phyloP scores from a whole-genome alignment of 306 rosid genomes.

The Hylodesmum podocarpum region DNA sequence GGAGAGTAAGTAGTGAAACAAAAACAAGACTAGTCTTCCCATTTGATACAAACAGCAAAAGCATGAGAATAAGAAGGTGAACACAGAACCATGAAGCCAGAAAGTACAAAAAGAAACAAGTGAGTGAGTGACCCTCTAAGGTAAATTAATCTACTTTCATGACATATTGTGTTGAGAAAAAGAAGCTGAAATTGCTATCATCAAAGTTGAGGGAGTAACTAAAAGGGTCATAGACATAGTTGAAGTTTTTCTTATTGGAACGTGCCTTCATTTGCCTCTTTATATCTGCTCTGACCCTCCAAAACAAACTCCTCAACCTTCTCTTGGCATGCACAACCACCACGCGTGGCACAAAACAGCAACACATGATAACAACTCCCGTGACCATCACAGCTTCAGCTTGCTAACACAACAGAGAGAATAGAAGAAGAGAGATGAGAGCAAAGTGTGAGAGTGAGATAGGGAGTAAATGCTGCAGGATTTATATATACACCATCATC shows the following conservation, averaged over 20 bases:
- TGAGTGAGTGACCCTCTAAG: too few species aligned
- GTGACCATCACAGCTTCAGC: not conserved
- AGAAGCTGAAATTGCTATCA: conserved; percentile 54
- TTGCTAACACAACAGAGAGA: not conserved
- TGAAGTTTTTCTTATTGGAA: conserved; percentile 30
- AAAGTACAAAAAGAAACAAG: not conserved
- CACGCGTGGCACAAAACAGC: conserved; percentile 35
- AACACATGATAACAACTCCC: conserved; percentile 15
- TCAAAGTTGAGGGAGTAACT: conserved; percentile 74
- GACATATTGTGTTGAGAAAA: conserved; percentile 15
- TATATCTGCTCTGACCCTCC: conserved; percentile 53
- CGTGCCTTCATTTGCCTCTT: conserved; percentile 38
- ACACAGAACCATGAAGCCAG: not conserved
- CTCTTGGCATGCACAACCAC: conserved; percentile 42
- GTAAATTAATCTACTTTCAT: too few species aligned
- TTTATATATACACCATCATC: too few species aligned
- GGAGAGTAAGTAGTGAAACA: not conserved
- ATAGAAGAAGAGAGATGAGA: not conserved
- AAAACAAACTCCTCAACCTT: conserved; percentile 48
- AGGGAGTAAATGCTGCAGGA: not conserved
- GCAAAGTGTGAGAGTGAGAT: not conserved
- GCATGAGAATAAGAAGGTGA: not conserved
- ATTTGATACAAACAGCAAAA: not conserved
- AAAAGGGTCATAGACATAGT: conserved; percentile 64
- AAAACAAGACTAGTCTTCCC: not conserved